These are phyloP conservation scores for Cyberlindnera petersonii DNA, from an alignment of 805 yeast genomes.

Conservation along the genomic window DNA sequence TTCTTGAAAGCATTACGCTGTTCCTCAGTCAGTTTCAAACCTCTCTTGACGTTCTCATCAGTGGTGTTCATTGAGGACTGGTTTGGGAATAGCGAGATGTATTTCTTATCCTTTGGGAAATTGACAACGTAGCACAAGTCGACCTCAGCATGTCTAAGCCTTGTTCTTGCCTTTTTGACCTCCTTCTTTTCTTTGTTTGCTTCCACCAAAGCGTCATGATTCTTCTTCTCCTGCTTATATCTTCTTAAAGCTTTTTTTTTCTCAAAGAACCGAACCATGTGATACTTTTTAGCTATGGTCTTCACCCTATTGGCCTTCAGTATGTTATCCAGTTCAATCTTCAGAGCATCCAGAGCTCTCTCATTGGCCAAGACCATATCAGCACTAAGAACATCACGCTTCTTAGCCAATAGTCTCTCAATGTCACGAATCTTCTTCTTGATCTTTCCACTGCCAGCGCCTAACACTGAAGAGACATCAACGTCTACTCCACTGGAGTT, in stretches of 20 bases:
- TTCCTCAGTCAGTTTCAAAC: conserved; percentile 39
- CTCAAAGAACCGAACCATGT: conserved; percentile 91
- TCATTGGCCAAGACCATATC: conserved; percentile 66
- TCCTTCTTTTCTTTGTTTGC: conserved; percentile 34
- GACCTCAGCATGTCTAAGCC: conserved; percentile 51
- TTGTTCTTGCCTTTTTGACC: conserved; percentile 47
- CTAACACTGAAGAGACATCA: conserved; percentile 31
- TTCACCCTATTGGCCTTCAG: conserved; percentile 42
- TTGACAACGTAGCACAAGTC: conserved; percentile 73
- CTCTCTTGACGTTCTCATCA: conserved; percentile 31
- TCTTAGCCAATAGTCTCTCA: conserved; percentile 57
- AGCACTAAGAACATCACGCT: conserved; percentile 57
- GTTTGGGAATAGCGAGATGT: conserved; percentile 72
- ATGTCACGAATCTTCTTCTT: conserved; percentile 86
- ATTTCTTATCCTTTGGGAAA: conserved; percentile 77
- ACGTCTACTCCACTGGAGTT: conserved; percentile 10
- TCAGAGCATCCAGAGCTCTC: conserved; percentile 65
- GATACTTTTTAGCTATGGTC: conserved; percentile 68
- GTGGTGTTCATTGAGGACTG: conserved; percentile 27
- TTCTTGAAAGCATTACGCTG: conserved; percentile 47
- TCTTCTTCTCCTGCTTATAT: conserved; percentile 46
- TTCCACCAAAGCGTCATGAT: conserved; percentile 26
- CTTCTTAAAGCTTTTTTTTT: conserved; percentile 76
- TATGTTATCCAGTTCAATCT: conserved; percentile 51
- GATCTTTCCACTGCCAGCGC: conserved; percentile 49